Evolutionary conservation across 805 yeast genomes (phyloP), one percentile per base, ranked within the genome.

Genomic region (Candida insectorum): DNA sequence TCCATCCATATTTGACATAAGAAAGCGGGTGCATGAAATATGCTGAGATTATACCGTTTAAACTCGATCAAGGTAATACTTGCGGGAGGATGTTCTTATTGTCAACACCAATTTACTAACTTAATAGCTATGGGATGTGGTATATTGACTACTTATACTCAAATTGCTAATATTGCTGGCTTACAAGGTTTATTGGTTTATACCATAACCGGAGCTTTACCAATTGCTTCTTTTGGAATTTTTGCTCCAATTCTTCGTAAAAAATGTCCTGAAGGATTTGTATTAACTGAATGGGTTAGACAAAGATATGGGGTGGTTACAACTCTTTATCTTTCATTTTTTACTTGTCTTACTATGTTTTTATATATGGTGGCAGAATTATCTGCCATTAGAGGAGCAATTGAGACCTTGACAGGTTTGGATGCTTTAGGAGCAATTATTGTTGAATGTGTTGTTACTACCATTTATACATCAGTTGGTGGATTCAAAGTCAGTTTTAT

Each of bases 211-310:
- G 93, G 95, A 23, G 81, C 95, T 1, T 56, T 89, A 30, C 97
- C 97, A 4, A 81, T 89, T 60, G 68, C 85, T 40, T 58, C 85
- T n/a, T 89, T 89, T 65, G 85, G 93, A 1, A 72, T 74, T 33
- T 60, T 85, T 38, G 96, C 96, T 0, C 96, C 97, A 1, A 53
- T 78, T 7, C 80, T 89, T 39, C 69, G 96, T 44, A 73, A 66
- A 39, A 73, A 74, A 45, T 85, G 95, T 47, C 97, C 97, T 0
- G 77, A 85, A 6, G 97, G 96, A 3, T 89, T 89, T 55, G 88
- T 89, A 17, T 63, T 89, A 46, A 87, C 96, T 4, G 96, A 89
- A 54, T 89, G 97, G 97, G 91, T 86, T n/a, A 75, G 85, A 51
- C 76, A 75, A 29, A 67, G 96, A 46, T 89, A 72, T 54, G 97